These are phyloP conservation scores for Polychytrium aggregatum DNA, from an alignment of 192 early-diverging fungal species.

Conservation along the genomic window DNA sequence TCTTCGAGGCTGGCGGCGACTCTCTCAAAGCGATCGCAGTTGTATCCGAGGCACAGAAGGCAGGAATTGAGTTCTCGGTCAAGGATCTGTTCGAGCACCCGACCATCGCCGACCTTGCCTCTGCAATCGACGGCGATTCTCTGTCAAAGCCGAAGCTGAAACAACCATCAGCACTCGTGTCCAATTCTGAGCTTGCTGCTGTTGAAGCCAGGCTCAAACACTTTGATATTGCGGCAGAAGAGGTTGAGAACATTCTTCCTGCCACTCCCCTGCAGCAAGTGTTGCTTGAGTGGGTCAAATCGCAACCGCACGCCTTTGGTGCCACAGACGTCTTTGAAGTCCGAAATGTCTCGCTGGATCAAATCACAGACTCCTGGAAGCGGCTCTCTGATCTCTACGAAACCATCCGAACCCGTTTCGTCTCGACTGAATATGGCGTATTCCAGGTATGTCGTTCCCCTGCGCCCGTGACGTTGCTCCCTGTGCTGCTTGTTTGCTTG, in stretches of 20 bases:
- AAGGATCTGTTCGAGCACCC: conserved; percentile 1
- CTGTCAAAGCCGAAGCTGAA: too few relatives aligned
- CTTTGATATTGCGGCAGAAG: background rate
- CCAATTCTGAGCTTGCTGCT: background rate
- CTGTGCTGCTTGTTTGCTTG: too few relatives aligned
- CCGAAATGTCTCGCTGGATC: background rate
- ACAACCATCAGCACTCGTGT: too few relatives aligned
- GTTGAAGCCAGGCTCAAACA: background rate
- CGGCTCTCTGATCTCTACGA: background rate
- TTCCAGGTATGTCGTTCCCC: too few relatives aligned
- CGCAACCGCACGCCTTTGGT: background rate
- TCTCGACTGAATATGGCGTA: background rate
- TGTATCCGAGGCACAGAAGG: background rate
- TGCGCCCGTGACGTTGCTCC: too few relatives aligned
- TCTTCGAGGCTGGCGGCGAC: conserved; percentile 7
- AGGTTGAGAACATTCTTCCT: conserved; percentile 3
- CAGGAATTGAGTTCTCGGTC: conserved; percentile 1
- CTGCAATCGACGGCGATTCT: too few relatives aligned
- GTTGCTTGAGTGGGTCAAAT: conserved; percentile 5
- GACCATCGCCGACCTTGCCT: conserved; percentile 1
- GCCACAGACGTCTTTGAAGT: background rate
- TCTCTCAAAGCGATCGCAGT: conserved; percentile 2
- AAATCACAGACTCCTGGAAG: background rate
- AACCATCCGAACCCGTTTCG: conserved; percentile 1
- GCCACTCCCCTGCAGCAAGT: conserved; percentile 13